Base-by-base conservation (phyloP, 441 rosid genomes). In the Populus trichocarpa region DNA sequence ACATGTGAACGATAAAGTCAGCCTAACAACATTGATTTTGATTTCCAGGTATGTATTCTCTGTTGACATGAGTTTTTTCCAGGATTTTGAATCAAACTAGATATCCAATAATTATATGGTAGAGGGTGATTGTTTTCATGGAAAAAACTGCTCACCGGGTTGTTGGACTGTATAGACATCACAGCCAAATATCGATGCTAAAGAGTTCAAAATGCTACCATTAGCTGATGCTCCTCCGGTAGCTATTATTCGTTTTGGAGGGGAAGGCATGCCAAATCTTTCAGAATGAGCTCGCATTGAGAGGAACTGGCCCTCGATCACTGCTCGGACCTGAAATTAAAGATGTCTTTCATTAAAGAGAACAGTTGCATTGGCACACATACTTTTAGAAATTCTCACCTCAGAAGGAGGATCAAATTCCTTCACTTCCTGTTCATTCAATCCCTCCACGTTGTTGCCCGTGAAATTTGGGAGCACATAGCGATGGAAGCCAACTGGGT, bases 211-310 rank as follows among this genome's bases (percentile, higher is more conserved):
- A 73, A 95, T 90, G 79, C 83, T 86, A n/a, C 83, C 81, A 65
- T 95, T 95, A 71, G 95, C 85, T 9, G 99, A 95, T 77, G 98
- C 98, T 85, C 98, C 98, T 50, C 98, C 98, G 0, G 98, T 95
- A 42, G 99, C 98, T 75, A 95, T 91, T 73, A 95, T 90, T 76
- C 99, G 87, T 75, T 80, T 90, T 4, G 99, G 96, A 80, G 97
- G 97, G 76, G 89, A 84, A 64, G 96, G 95, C 97, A 95, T 87
- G 61, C 97, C 96, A 67, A 90, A 95, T 81, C 98, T 89, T 86
- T 95, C 98, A 16, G 96, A 82, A 73, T 95, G 98, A 71, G 88
- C 98, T 53, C 98, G 86, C 92, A 90, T 95, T 2, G 97, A 93
- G 73, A 95, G 98, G 72, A 95, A 78, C 81, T 95, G 98, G 23